phyloP scores from a whole-genome alignment of 163 green algal genomes.

The Scenedesmus sp. region DNA sequence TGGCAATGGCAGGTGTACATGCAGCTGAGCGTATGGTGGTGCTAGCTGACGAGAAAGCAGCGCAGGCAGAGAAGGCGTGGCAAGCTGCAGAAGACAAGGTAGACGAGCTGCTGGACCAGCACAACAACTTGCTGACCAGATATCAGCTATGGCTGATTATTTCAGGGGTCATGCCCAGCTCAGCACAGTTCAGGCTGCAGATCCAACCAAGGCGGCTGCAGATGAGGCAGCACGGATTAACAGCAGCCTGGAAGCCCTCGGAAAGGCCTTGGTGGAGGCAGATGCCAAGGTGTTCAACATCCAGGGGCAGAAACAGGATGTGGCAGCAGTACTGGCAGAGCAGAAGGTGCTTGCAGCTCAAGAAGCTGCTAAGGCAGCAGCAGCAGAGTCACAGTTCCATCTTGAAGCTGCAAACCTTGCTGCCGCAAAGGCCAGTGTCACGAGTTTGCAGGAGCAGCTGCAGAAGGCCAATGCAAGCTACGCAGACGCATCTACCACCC shows the following conservation, averaged over 20 bases:
- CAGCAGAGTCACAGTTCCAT: constrained; percentile 18
- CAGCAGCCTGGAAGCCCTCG: constrained; percentile 1
- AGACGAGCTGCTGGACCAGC: constrained; percentile 26
- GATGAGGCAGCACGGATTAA: neutral
- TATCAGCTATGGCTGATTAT: constrained; percentile 38
- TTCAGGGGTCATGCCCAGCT: neutral
- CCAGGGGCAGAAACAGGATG: constrained; percentile 24
- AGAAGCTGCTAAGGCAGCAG: constrained; percentile 15
- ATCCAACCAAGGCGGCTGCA: neutral
- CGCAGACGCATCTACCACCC: neutral
- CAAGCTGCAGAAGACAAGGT: constrained; percentile 42
- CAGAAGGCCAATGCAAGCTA: neutral
- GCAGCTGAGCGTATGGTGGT: constrained; percentile 33
- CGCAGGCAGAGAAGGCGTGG: constrained; percentile 40
- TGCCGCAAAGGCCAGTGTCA: neutral
- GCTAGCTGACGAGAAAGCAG: constrained; percentile 34
- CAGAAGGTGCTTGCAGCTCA: constrained; percentile 20
- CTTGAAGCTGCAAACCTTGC: constrained; percentile 12
- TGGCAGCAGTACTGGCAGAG: constrained; percentile 5
- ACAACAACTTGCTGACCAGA: constrained; percentile 38
- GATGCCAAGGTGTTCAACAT: neutral
- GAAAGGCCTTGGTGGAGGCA: neutral
- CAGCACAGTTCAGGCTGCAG: neutral
- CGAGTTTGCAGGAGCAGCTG: constrained; percentile 33
- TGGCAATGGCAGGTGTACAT: neutral